Base-by-base conservation (phyloP, 805 yeast species). In the Kregervanrija pseudodelftensis region DNA sequence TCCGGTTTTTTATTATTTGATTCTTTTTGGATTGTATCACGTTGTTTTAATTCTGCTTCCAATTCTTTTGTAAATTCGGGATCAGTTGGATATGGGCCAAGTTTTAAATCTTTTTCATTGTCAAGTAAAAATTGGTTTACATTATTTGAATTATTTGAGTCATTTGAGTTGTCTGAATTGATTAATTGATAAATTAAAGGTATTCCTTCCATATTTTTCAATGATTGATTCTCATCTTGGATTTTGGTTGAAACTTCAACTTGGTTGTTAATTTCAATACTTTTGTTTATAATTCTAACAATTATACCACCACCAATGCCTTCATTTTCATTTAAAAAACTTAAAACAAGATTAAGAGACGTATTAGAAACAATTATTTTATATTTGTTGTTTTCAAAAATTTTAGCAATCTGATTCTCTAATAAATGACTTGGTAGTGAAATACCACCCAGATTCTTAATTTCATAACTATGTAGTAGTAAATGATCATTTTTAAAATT, bases 321-420 rank as follows among this genome's bases (percentile, higher is more conserved):
- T 63, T 89, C 97, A 60, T 89, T 87, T 58, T 91, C 97, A 60
- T 88, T 95, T 44, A 93, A 65, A 54, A 89, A 91, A 60, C 87
- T 86, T 43, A 93, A 70, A 51, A 93, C 73, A 53, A 91, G 67
- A 60, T 89, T 93, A 58, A 91, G 73, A 4, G 95, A 79, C 1
- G 96, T 89, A 50, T 85, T 81, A 11, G 96, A 83, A 39, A 91
- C 79, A 37, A 77, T 75, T 8, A 91, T 71, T 43, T 77, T 72
- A 64, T 88, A 93, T 59, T 85, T 84, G 67, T 84, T 79, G 33
- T 73, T 68, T 50, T 84, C 70, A 66, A 82, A 91, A 8, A 82
- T 76, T 53, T 77, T 79, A 2, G 97, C 95, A 52, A 85, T 71
- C 47, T 79, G 85, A 64, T 90, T 88, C 57, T 88, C 95, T 52